Evolutionary conservation across 192 early-diverging fungal genomes (phyloP).

Genomic region (Neocallimastix lanati): DNA sequence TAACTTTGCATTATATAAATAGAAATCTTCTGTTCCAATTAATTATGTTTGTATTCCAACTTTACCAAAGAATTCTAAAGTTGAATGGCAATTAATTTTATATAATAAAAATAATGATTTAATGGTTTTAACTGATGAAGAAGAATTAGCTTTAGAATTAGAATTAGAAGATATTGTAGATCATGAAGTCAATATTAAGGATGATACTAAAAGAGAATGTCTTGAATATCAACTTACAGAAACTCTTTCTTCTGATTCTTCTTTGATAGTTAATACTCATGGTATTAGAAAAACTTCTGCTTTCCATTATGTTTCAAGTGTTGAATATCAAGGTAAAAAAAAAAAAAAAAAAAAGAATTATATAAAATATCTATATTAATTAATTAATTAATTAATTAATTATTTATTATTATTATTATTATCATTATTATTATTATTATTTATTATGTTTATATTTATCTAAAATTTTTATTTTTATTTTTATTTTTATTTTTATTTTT

Average conservation of each 20-base stretch:
- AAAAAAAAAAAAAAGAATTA: no score
- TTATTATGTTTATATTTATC: no score
- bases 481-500: no score
- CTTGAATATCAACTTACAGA: neutral
- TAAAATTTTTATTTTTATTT: no score
- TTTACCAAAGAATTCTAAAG: constrained; percentile 33
- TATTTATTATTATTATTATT: no score
- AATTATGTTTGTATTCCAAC: constrained; percentile 35
- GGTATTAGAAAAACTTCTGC: neutral
- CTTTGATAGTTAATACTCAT: neutral
- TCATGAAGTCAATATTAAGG: neutral
- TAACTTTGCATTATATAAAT: no score
- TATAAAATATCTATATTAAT: no score
- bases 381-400: no score
- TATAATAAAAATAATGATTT: constrained; percentile 14
- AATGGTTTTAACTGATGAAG: constrained; percentile 4
- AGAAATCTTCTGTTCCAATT: constrained; percentile 11
- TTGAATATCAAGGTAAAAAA: neutral
- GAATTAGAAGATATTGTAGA: neutral
- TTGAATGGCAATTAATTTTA: constrained; percentile 48
- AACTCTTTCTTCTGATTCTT: neutral
- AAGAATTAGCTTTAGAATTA: neutral
- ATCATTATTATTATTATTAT: no score
- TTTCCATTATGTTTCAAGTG: neutral
- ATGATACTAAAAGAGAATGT: neutral